Conservation (phyloP, 495 filamentous ascomycete species). For the Xanthoparmelia taractica region DNA sequence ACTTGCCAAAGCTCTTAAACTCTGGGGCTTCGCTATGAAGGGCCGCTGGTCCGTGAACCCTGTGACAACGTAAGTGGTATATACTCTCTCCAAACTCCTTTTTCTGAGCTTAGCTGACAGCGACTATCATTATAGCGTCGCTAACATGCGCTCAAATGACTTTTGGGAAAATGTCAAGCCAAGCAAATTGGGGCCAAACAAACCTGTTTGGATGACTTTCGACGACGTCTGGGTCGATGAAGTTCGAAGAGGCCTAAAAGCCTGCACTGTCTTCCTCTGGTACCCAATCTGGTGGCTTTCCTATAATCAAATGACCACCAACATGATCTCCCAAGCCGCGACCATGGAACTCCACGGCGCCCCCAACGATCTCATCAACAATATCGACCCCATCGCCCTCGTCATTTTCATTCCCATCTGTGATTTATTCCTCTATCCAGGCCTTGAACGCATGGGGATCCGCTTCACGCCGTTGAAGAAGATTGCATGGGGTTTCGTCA, state of each 20-base stretch:
- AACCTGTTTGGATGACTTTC: constrained; percentile 38
- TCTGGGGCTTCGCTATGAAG: constrained; percentile 46
- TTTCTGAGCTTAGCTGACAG: background rate
- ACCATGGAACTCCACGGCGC: constrained; percentile 63
- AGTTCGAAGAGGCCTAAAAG: constrained; percentile 49
- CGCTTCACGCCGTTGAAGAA: constrained; percentile 66
- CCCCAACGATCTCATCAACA: constrained; percentile 71
- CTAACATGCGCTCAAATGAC: background rate
- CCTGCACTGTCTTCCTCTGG: constrained; percentile 55
- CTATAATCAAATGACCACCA: constrained; percentile 51
- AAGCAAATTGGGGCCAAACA: constrained; percentile 33
- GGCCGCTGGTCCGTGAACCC: constrained; percentile 53
- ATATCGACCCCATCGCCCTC: constrained; percentile 67
- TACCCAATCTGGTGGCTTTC: constrained; percentile 55
- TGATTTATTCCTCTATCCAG: constrained; percentile 62
- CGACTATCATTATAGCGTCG: background rate
- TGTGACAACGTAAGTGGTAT: constrained; percentile 16
- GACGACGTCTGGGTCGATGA: constrained; percentile 58
- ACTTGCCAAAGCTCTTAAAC: constrained; percentile 53
- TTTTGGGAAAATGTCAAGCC: background rate
- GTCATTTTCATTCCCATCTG: constrained; percentile 73
- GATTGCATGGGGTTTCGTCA: constrained; percentile 59
- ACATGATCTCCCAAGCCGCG: constrained; percentile 54
- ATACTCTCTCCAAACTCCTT: background rate
- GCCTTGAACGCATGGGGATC: constrained; percentile 51